phyloP scores from a whole-genome alignment of 108 stramenopile genomes.

The Cyclotella atomus region DNA sequence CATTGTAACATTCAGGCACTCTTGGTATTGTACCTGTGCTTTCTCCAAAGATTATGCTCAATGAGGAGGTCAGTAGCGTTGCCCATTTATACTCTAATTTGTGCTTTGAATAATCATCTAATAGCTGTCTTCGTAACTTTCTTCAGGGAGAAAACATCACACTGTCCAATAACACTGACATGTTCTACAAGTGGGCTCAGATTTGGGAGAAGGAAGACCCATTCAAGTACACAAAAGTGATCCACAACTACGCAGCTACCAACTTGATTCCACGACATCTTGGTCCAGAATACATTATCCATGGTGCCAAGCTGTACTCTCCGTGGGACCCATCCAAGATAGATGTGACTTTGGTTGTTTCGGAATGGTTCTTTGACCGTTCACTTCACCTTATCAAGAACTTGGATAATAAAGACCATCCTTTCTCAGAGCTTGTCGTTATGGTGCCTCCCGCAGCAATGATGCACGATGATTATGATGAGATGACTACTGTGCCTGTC shows the following conservation, averaged over 20 bases:
- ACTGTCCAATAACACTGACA: conserved; percentile 55
- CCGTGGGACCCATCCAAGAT: conserved; percentile 67
- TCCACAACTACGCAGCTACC: conserved; percentile 77
- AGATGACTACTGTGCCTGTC: conserved; percentile 51
- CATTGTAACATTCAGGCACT: conserved; percentile 12
- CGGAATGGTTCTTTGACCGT: conserved; percentile 66
- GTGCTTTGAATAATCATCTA: no score
- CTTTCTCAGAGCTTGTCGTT: conserved; percentile 64
- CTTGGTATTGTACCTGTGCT: conserved; percentile 55
- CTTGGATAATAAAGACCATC: conserved; percentile 68
- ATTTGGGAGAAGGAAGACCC: conserved; percentile 54
- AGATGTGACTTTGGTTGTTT: conserved; percentile 60
- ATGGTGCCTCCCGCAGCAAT: conserved; percentile 57
- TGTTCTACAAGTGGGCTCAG: conserved; percentile 63
- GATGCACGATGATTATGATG: conserved; percentile 55
- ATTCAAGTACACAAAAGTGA: conserved; percentile 62
- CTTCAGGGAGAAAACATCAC: conserved; percentile 60
- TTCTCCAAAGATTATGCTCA: conserved; percentile 67
- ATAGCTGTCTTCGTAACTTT: no score
- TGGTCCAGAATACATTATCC: conserved; percentile 69
- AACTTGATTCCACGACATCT: conserved; percentile 71
- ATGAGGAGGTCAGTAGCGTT: conserved; percentile 46
- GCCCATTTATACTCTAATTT: no score
- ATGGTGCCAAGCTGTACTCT: conserved; percentile 68
- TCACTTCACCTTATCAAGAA: conserved; percentile 49